Evolutionary conservation across 2,329 filamentous ascomycete genomes (phyloP).

Genomic region (Pseudophaeomoniella oleicola): DNA sequence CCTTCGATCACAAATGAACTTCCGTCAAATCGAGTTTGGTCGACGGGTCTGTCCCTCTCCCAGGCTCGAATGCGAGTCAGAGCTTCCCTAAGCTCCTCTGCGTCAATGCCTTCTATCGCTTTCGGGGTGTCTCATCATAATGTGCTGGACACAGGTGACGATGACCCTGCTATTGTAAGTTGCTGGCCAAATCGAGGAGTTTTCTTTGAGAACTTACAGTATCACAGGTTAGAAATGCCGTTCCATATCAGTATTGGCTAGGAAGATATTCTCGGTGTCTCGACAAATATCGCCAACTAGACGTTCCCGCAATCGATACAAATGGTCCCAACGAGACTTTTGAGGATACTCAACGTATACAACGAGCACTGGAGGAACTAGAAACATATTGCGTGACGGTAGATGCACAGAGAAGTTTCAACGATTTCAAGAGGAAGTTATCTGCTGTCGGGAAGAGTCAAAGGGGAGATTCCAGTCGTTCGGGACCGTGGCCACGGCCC

Average conservation of each 20-base stretch:
- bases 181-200: too few relatives aligned
- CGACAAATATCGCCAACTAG: not conserved
- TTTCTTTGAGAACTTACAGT: too few relatives aligned
- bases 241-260: not conserved
- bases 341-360: not conserved
- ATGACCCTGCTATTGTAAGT: not conserved
- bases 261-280: not conserved
- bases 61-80: not conserved
- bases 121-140: too few relatives aligned
- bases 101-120: too few relatives aligned
- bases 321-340: not conserved
- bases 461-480: not conserved
- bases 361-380: not conserved
- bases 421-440: not conserved
- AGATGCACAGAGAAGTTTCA: not conserved
- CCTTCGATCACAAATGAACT: too few relatives aligned
- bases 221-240: not conserved
- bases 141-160: not conserved
- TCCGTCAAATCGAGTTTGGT: too few relatives aligned
- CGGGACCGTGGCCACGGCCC: not conserved
- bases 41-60: too few relatives aligned
- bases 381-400: not conserved
- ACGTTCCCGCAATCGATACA: not conserved
- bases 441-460: not conserved
- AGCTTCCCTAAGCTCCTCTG: too few relatives aligned